These are phyloP conservation scores for Aspergillus candidus DNA, from an alignment of 2,329 filamentous ascomycete genomes.

Conservation along the genomic window DNA sequence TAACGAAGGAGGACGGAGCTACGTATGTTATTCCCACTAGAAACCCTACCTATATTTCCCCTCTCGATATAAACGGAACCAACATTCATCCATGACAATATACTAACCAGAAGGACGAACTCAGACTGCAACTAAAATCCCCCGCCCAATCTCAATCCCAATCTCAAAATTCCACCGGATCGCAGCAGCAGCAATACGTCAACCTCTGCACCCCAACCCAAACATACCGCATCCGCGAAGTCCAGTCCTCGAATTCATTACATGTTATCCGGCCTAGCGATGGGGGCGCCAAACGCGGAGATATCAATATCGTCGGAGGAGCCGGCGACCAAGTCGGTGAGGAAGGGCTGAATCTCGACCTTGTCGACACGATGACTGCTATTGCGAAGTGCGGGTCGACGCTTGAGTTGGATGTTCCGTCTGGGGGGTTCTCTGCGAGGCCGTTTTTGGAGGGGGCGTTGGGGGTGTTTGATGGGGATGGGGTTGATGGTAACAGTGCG, in stretches of 20 bases:
- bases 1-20: slow-evolving; percentile 44
- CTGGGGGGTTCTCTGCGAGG: slow-evolving; percentile 27
- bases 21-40: slow-evolving; percentile 20
- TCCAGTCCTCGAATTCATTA: slow-evolving; percentile 60
- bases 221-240: slow-evolving; percentile 57
- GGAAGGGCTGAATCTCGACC: slow-evolving; percentile 13
- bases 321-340: slow-evolving; percentile 2
- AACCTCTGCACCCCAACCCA: slow-evolving; percentile 54
- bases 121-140: slow-evolving; percentile 41
- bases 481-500: slow-evolving; percentile 10
- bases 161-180: slow-evolving; percentile 12
- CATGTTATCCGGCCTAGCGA: slow-evolving; percentile 47
- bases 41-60: neutral
- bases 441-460: slow-evolving; percentile 26
- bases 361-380: slow-evolving; percentile 31
- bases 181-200: slow-evolving; percentile 36
- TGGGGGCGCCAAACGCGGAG: slow-evolving; percentile 21
- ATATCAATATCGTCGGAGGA: slow-evolving; percentile 21
- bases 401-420: slow-evolving; percentile 37
- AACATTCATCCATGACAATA: neutral
- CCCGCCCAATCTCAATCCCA: slow-evolving; percentile 16
- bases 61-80: neutral
- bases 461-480: slow-evolving; percentile 24
- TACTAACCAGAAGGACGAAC: neutral
- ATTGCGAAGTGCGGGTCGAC: slow-evolving; percentile 43